Base-by-base conservation (phyloP, 2,329 filamentous ascomycete genomes). In the Cadophora gregata region DNA sequence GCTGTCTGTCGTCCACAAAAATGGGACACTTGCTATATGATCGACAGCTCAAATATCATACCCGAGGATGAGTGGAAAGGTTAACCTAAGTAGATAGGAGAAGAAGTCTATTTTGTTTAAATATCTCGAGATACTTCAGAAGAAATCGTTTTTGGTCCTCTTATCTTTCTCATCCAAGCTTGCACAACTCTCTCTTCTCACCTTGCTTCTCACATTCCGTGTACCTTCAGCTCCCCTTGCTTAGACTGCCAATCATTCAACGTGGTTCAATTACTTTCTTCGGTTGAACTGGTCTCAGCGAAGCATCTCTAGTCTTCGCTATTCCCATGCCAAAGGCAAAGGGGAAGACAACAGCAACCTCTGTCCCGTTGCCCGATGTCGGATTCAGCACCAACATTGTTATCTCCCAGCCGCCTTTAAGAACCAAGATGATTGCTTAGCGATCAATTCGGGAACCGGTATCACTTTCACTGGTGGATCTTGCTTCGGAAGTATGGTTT, bases 351-450 rank as follows among this genome's bases (percentile, higher is more conserved):
- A 33, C 29, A 21, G 36, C 53, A 53, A 31, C 21, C 19, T 25
- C 25, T 8, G 29, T 42, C 12, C 38, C 14, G 38, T 19, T 19
- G 38, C 38, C 12, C 47, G 48, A 36, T 21, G 27, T 47, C 16
- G 29, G 48, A 12, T 29, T 61, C 67, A 24, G 67, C 24, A 58
- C 14, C 36, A 59, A 25, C 31, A 81, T 77, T 63, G 82, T 90
- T 69, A 85, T 84, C 71, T 91, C 91, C 77, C 77, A 86, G 66
- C 89, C 89, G 53, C 85, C 81, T 19, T 91, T 88, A 25, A 83
- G 74, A 87, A 87, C 78, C 85, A 88, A 76, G 85, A 88, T 67
- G 86, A 88, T 73, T 88, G 85, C 72, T 76, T 88, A 16, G 85
- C 85, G 36, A 77, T 88, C 72, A 88, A 87, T 78, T 86, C 83